Base-by-base conservation (phyloP, 2,329 filamentous ascomycete species). In the Hymenoscyphus scutula region DNA sequence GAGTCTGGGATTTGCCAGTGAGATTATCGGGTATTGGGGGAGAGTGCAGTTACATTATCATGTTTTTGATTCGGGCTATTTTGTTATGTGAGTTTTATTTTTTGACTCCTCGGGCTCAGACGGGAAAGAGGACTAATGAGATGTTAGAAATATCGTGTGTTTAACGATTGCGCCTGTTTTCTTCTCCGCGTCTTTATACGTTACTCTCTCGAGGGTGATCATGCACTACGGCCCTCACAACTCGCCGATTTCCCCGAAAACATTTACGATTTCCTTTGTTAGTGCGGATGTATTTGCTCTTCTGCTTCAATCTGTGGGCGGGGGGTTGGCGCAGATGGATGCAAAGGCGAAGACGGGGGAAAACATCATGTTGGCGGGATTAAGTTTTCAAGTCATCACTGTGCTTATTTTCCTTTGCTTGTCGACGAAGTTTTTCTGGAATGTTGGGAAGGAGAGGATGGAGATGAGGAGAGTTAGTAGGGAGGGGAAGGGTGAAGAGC, bases 101-200 rank as follows among this genome's bases (percentile, higher is more conserved):
- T 10, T 34, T 10, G 30, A n/a, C n/a, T n/a, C n/a, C n/a, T n/a
- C n/a, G n/a, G n/a, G n/a, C n/a, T n/a, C n/a, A n/a, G n/a, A n/a
- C n/a, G n/a, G n/a, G n/a, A n/a, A n/a, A 10, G n/a, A 15, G 23
- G 6, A 15, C 45, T 48, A 53, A 25, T 25, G 23, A 1, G 29
- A n/a, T 5, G 25, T 0, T 38, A 48, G 48, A 29, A 55, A 87
- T 67, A 84, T 87, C 73, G 80, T 87, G 30, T 82, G 79, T 5
- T 76, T 87, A 13, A 72, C 69, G 4, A 70, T 71, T n/a, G 67
- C 62, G 6, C 67, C 66, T 15, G 60, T 84, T 45, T 80, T 88
- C 64, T 78, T 86, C 75, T 84, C 84, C 76, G 82, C 84, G 67
- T 80, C 81, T 72, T 80, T 88, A 73, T 88, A 88, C 76, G 79